These are phyloP conservation scores for Citrus sinensis DNA, from an alignment of 345 rosid species.

Conservation along the genomic window DNA sequence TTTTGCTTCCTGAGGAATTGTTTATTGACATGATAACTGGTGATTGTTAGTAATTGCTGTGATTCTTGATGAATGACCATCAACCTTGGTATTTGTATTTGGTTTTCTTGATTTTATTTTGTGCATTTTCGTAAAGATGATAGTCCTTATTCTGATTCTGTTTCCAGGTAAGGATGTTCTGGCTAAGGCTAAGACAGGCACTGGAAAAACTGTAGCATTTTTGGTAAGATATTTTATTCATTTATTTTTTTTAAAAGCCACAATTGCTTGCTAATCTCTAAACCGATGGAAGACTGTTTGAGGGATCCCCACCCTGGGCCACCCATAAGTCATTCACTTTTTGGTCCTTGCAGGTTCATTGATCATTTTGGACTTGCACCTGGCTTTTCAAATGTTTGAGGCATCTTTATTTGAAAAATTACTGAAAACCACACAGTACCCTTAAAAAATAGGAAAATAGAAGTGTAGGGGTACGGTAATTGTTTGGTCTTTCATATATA, in stretches of 20 bases:
- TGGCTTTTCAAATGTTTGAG: not conserved
- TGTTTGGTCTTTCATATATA: not conserved
- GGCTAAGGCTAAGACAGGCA: constrained; percentile 98
- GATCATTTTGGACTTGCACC: constrained; percentile 1
- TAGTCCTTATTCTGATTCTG: not conserved
- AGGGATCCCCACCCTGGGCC: not conserved
- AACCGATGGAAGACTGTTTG: not conserved
- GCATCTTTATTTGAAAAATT: not conserved
- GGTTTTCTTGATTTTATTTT: not conserved
- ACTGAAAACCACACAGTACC: not conserved
- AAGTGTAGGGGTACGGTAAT: not conserved
- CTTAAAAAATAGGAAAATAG: not conserved
- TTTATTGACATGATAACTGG: not conserved
- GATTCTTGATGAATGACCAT: not conserved
- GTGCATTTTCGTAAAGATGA: not conserved
- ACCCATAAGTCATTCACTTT: not conserved
- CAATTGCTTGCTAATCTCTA: constrained; percentile 2
- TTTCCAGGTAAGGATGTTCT: constrained; percentile 89
- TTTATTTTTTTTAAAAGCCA: not conserved
- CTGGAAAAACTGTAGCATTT: constrained; percentile 96
- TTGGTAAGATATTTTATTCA: constrained; percentile 59
- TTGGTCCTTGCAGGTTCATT: constrained; percentile 4
- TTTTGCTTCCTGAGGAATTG: not conserved
- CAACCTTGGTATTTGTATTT: not conserved
- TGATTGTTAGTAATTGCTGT: not conserved